phyloP scores from a whole-genome alignment of 164 flowering plant genomes.

The Piper betle region DNA sequence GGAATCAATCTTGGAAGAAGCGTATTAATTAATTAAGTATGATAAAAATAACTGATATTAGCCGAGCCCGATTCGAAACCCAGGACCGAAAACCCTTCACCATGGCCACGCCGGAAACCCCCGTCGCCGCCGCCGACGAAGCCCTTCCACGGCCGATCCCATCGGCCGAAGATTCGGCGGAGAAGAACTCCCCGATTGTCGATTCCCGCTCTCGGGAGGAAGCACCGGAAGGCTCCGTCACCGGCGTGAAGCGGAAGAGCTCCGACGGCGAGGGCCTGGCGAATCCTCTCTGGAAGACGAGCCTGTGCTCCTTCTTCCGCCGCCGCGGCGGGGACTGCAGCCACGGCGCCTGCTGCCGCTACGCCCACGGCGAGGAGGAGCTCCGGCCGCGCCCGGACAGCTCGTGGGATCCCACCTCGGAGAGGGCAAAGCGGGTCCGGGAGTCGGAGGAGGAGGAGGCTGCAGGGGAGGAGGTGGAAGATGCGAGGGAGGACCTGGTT shows the following conservation, averaged over 20 bases:
- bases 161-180: not conserved
- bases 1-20: too few relatives aligned
- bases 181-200: not conserved
- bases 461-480: constrained; percentile 1
- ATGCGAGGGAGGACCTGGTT: constrained; percentile 29
- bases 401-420: constrained; percentile 95
- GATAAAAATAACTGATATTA: too few relatives aligned
- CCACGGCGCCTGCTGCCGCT: constrained; percentile 68
- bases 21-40: too few relatives aligned
- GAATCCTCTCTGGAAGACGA: constrained; percentile 68
- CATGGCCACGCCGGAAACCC: not conserved
- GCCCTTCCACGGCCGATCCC: not conserved
- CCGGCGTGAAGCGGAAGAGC: constrained; percentile 11
- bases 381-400: constrained; percentile 60
- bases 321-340: constrained; percentile 41
- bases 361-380: constrained; percentile 86
- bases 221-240: constrained; percentile 4
- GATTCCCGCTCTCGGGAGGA: not conserved
- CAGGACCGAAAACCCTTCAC: too few relatives aligned
- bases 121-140: not conserved
- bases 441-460: constrained; percentile 22
- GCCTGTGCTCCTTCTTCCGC: constrained; percentile 80
- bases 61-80: too few relatives aligned
- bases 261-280: constrained; percentile 11
- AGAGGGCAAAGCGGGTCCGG: constrained; percentile 58